These are phyloP conservation scores for Gaeumannomyces tritici DNA, from an alignment of 2,329 filamentous ascomycete species.

Conservation along the genomic window DNA sequence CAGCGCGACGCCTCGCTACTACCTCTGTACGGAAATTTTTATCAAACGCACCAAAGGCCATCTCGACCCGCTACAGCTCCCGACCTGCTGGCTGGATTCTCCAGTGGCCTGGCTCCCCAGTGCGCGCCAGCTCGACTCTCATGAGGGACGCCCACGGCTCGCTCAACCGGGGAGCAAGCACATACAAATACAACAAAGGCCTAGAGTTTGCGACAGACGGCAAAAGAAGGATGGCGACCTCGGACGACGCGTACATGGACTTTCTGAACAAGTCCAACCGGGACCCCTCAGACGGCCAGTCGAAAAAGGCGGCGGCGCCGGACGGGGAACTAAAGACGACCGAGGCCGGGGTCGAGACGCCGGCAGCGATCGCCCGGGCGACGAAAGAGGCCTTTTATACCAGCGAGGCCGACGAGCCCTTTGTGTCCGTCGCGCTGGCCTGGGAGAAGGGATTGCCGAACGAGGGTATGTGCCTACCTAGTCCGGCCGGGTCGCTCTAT, in stretches of 20 bases:
- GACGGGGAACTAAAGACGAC: conserved; percentile 35
- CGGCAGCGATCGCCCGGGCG: conserved; percentile 42
- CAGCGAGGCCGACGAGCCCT: conserved; percentile 80
- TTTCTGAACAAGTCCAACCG: conserved; percentile 84
- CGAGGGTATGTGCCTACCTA: conserved; percentile 39
- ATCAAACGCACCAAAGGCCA: not conserved
- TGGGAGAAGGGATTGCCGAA: conserved; percentile 48
- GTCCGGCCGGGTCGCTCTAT: not conserved
- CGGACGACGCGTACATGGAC: conserved; percentile 75
- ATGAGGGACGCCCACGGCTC: not conserved
- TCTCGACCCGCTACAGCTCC: not conserved
- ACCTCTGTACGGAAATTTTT: not conserved
- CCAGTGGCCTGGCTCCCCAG: not conserved
- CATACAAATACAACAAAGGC: not conserved
- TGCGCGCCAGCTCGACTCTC: not conserved
- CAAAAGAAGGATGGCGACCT: conserved; percentile 52
- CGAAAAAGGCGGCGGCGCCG: not conserved
- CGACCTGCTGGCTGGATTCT: not conserved
- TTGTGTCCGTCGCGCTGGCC: conserved; percentile 63
- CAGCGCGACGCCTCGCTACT: not conserved
- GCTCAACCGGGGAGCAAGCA: too few species aligned
- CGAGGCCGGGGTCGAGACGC: conserved; percentile 48
- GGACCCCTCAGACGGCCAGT: conserved; percentile 55
- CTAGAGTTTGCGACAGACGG: not conserved
- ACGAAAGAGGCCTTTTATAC: conserved; percentile 55